Conservation (phyloP, 2,329 filamentous ascomycete species). For the Neophaeococcomyces aloes region DNA sequence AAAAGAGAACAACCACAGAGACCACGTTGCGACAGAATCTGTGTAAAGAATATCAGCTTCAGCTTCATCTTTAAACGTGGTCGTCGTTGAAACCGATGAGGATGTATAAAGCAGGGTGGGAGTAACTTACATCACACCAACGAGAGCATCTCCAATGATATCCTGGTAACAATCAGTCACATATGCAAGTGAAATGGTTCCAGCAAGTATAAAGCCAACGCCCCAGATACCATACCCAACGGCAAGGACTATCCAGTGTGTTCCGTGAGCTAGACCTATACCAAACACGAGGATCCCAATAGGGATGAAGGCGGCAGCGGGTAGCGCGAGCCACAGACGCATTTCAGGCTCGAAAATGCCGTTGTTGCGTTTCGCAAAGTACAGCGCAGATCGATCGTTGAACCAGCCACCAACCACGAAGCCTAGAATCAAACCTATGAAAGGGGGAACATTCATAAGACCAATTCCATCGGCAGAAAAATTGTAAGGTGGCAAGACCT, state of each 20-base stretch:
- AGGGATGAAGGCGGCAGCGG: conserved; percentile 22
- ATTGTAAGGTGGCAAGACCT: conserved; percentile 25
- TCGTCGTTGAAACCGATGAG: no score
- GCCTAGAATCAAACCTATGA: conserved; percentile 32
- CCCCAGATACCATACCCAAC: conserved; percentile 27
- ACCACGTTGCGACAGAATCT: conserved; percentile 37
- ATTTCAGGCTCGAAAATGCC: conserved; percentile 42
- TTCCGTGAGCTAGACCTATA: conserved; percentile 25
- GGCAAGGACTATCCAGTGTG: conserved; percentile 25
- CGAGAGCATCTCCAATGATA: conserved; percentile 38
- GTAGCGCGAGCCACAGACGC: conserved; percentile 30
- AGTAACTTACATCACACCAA: conserved; percentile 35
- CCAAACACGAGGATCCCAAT: conserved; percentile 33
- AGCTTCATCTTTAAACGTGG: no score
- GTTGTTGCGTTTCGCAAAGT: conserved; percentile 34
- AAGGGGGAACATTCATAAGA: conserved; percentile 25
- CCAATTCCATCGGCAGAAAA: conserved; percentile 26
- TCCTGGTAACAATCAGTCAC: conserved; percentile 25
- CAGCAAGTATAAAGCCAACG: conserved; percentile 24
- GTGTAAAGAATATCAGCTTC: no score
- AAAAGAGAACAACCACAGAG: conserved; percentile 37
- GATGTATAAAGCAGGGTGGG: no score
- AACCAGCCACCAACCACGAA: conserved; percentile 31
- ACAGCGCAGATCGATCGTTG: conserved; percentile 30
- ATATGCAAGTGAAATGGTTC: conserved; percentile 23